Base-by-base conservation (phyloP, 495 filamentous ascomycete genomes). In the Aspergillus affinis region DNA sequence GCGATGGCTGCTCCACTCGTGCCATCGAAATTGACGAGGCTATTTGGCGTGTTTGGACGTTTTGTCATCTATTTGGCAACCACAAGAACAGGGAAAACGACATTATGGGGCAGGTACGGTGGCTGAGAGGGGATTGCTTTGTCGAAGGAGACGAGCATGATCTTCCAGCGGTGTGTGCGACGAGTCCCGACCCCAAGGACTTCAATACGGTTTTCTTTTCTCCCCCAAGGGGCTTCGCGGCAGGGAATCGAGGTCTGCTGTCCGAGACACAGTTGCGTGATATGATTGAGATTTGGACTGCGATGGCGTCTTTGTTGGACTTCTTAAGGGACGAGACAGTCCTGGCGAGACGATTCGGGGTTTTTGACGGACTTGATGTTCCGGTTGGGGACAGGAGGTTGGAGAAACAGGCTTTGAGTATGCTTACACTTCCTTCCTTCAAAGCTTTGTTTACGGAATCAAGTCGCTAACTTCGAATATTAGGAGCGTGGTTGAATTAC, bases 251-350 rank as follows among this genome's bases (percentile, higher is more conserved):
- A 8, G 53, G 54, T 17, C 45, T 29, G 2, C 54, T 61, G 1
- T 57, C 60, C 7, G 29, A 47, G 26, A 46, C 17, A 6, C 47
- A 61, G 54, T 50, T 61, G 30, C 41, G 45, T 19, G 54, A 61
- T 55, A 61, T 61, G 60, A 41, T 52, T 9, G 60, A 61, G 54
- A 48, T 61, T 21, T 61, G 60, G 60, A 53, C 44, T 17, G 36
- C 54, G 19, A 49, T 61, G 48, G 54, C 48, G 4, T 41, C 36
- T 9, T 36, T 61, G 49, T 19, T 61, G 23, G 60, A 51, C 5
- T 61, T 53, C 19, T 32, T 61, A 9, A 21, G 60, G 47, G 49
- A 51, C 23, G 48, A 61, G 27, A 61, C 60, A 6, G 20, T 13
- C 20, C 49, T 32, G 10, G 60, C 54, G 21, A 54, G 60, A 17